Base-by-base conservation (phyloP, 106 monocot species). In the Allium fistulosum region DNA sequence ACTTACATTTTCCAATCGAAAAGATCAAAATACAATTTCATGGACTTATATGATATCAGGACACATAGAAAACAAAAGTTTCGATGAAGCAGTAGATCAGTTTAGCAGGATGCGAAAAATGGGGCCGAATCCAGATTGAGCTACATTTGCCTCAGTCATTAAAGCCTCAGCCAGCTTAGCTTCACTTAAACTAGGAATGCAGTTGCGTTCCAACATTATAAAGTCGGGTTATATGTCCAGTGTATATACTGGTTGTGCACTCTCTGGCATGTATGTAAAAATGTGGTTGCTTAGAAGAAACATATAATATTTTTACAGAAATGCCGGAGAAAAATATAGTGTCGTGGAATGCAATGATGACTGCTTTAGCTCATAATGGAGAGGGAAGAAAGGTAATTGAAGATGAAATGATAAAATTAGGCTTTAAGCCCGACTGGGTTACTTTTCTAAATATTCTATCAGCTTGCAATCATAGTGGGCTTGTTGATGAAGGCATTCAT, bases 1-100 rank as follows among this genome's bases (percentile, higher is more conserved):
- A 13, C 37, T 75, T 57, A 75, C 92, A 4, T 99, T 99, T 52
- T 17, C 8, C 11, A 70, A 72, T 3, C 73, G 57, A 52, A 63
- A 57, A 13, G 68, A 74, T 58, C 74, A 73, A 28, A 90, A 80
- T 64, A 74, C 73, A 4, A 73, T 90, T 8, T 90, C 93, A 15
- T 93, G 93, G 90, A 99, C 90, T 7, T 82, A 80, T 10, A 84
- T 99, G 68, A 87, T 99, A 62, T 76, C 92, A 0, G 90, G 90
- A 2, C 79, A 77, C 53, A 70, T 87, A 17, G 76, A 93, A 63
- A 87, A 87, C 62, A 77, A 82, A 6, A 67, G 62, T 1, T 81
- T 68, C 46, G 92, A 93, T 48, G 89, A 90, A 63, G 87, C 92
- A 5, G 48, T 87, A 52, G 58, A 57, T n/a, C 28, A 77, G 50